Conservation (phyloP, 495 filamentous ascomycete genomes). For the Talaromyces trachyspermus region DNA sequence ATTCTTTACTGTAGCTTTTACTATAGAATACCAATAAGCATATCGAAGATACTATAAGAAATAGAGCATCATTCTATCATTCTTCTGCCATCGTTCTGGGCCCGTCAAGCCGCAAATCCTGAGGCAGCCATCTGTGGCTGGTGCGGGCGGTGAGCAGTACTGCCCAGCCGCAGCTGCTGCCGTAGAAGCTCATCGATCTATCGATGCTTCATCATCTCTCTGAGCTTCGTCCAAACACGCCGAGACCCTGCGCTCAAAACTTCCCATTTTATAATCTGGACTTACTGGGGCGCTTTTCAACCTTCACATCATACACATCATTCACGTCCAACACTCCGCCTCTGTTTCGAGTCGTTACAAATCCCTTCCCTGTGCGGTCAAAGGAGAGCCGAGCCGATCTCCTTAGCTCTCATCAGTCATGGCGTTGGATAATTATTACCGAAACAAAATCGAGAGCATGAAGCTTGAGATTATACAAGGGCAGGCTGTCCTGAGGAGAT, state of each 20-base stretch:
- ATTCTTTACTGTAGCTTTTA: too few relatives aligned
- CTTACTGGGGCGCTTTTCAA: too few relatives aligned
- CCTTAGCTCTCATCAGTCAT: slow-evolving; percentile 48
- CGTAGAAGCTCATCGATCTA: slow-evolving; percentile 7
- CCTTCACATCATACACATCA: too few relatives aligned
- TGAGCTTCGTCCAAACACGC: background rate
- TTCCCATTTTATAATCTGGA: too few relatives aligned
- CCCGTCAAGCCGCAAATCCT: background rate
- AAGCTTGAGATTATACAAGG: slow-evolving; percentile 99
- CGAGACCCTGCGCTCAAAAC: too few relatives aligned
- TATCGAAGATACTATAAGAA: too few relatives aligned
- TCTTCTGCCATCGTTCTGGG: too few relatives aligned
- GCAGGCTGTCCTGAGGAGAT: slow-evolving; percentile 84
- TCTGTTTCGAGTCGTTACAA: too few relatives aligned
- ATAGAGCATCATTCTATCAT: too few relatives aligned
- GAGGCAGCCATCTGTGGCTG: background rate
- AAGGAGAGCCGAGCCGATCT: slow-evolving; percentile 22
- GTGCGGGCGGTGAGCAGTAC: background rate
- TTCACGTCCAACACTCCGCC: too few relatives aligned
- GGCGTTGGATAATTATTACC: slow-evolving; percentile 98
- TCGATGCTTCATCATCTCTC: slow-evolving; percentile 1
- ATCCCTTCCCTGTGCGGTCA: background rate
- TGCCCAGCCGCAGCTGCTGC: background rate
- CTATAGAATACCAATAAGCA: too few relatives aligned
- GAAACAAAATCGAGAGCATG: slow-evolving; percentile 99